A percentile compares a stretch with the other conserved stretches of the same genome.
Evolutionary conservation across 352 stramenopile genomes (phyloP).

Genomic region (Pythium sp.): DNA sequence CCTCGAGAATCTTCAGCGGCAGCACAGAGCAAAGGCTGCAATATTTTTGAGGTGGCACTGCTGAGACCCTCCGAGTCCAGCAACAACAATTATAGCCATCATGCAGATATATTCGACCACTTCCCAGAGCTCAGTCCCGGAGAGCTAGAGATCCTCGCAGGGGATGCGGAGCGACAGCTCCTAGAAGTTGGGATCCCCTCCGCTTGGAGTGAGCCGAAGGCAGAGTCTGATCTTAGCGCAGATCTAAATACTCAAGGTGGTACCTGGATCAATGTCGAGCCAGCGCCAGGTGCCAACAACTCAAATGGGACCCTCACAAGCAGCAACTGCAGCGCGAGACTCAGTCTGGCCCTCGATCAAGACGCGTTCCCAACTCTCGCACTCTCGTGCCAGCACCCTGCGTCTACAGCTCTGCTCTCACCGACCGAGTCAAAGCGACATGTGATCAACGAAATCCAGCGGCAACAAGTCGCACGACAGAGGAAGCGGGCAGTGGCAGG

Average conservation of each 20-base stretch:
- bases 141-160: constrained; percentile 34
- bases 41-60: background rate
- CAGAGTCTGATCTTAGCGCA: background rate
- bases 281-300: background rate
- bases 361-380: constrained; percentile 7
- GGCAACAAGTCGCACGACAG: constrained; percentile 12
- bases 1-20: background rate
- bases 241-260: background rate
- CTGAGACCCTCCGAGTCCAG: background rate
- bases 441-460: constrained; percentile 12
- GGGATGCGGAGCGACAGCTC: constrained; percentile 32
- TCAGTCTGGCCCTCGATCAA: constrained; percentile 12
- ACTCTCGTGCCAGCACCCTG: background rate
- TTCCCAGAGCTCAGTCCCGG: constrained; percentile 17
- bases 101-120: constrained; percentile 11
- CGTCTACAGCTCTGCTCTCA: constrained; percentile 3
- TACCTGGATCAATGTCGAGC: background rate
- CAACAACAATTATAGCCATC: background rate
- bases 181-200: constrained; percentile 20
- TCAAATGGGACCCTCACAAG: background rate
- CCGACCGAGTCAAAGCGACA: constrained; percentile 17
- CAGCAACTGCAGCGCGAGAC: background rate
- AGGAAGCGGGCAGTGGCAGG: constrained; percentile 1
- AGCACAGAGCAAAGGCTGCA: constrained; percentile 2
- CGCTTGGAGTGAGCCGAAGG: background rate